These are phyloP conservation scores for Fusarium burgessii DNA, from an alignment of 2,329 filamentous ascomycete species.

Conservation along the genomic window DNA sequence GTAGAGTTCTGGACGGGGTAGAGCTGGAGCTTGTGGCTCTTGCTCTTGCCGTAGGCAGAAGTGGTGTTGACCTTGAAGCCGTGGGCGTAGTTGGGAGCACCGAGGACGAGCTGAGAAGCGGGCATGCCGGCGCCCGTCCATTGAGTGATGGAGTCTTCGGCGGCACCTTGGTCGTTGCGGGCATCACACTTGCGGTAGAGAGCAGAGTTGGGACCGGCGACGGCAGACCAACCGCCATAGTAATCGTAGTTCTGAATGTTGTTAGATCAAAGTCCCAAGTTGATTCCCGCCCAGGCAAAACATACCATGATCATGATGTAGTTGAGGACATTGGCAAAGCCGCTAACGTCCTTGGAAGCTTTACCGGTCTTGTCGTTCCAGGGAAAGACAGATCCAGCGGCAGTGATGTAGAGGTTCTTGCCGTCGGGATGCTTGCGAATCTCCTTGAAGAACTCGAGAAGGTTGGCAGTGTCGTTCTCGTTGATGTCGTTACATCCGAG, in stretches of 20 bases:
- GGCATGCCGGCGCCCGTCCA: conserved; percentile 35
- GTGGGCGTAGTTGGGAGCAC: conserved; percentile 31
- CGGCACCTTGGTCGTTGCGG: conserved; percentile 36
- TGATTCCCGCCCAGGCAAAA: accelerated
- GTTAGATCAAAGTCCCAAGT: not conserved
- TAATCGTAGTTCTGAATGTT: conserved; percentile 34
- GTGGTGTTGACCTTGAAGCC: conserved; percentile 38
- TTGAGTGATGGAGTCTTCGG: conserved; percentile 15
- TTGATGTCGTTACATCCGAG: conserved; percentile 43
- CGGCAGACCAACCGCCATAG: conserved; percentile 32
- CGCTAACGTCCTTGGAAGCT: conserved; percentile 24
- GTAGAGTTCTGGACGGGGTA: conserved; percentile 36
- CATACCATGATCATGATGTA: conserved; percentile 43
- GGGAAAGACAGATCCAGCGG: conserved; percentile 34
- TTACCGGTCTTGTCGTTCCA: conserved; percentile 33
- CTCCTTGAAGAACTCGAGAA: conserved; percentile 36
- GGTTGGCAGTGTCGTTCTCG: conserved; percentile 33
- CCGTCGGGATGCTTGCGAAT: conserved; percentile 31
- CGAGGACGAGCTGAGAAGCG: conserved; percentile 32
- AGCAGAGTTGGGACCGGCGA: conserved; percentile 33
- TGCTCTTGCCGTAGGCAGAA: not conserved
- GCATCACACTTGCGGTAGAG: conserved; percentile 22
- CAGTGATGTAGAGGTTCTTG: conserved; percentile 28
- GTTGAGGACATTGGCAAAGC: conserved; percentile 35
- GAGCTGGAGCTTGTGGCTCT: conserved; percentile 13